These are phyloP conservation scores for Cercospora zeina DNA, from an alignment of 2,329 filamentous ascomycete genomes.

Conservation along the genomic window DNA sequence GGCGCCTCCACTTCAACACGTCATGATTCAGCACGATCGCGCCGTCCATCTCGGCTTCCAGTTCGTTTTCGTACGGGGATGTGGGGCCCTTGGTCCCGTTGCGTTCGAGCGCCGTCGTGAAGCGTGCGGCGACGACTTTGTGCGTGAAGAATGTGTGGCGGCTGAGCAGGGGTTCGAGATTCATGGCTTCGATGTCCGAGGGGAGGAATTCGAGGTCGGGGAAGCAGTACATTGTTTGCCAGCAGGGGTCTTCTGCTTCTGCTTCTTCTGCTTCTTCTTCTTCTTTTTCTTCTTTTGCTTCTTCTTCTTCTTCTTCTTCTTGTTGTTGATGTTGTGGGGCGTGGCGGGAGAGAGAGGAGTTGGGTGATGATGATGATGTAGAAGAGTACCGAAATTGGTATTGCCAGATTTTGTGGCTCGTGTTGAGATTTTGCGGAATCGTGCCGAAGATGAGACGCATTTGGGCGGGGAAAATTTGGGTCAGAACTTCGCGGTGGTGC, in stretches of 20 bases:
- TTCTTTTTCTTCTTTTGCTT: no score
- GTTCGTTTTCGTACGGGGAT: conserved; percentile 19
- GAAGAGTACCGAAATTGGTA: conserved; percentile 40
- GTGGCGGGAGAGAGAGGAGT: not conserved
- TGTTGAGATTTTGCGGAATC: conserved; percentile 27
- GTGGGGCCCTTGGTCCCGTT: conserved; percentile 24
- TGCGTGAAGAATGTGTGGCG: conserved; percentile 56
- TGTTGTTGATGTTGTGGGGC: no score
- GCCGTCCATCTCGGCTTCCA: conserved; percentile 34
- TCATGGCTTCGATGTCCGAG: conserved; percentile 62
- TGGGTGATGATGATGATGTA: not conserved
- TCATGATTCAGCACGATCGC: conserved; percentile 31
- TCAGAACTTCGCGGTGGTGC: conserved; percentile 22
- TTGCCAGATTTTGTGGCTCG: conserved; percentile 46
- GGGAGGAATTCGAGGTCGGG: conserved; percentile 63
- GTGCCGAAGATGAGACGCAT: conserved; percentile 27
- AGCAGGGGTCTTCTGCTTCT: no score
- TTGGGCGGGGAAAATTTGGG: conserved; percentile 28
- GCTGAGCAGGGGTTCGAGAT: conserved; percentile 55
- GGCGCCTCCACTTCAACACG: conserved; percentile 37
- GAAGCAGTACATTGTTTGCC: conserved; percentile 65
- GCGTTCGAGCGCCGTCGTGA: conserved; percentile 27
- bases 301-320: no score
- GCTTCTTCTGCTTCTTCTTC: no score
- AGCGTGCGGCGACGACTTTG: conserved; percentile 52